Evolutionary conservation across 179 eudicot species (phyloP).

Genomic region (Dionaea muscipula): DNA sequence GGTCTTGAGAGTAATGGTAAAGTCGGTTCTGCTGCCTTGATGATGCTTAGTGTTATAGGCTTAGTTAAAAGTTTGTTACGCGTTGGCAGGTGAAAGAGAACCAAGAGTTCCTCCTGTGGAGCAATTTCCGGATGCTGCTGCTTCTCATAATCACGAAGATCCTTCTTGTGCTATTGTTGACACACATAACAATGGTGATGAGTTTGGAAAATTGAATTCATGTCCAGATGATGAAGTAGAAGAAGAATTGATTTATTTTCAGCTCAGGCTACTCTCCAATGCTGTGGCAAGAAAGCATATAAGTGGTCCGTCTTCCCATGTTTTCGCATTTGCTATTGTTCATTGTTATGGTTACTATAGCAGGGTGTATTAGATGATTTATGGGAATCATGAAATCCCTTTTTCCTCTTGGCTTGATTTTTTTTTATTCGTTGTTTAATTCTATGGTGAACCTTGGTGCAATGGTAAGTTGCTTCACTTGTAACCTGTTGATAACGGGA

Average conservation of each 20-base stretch:
- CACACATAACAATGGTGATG: slow-evolving; percentile 30
- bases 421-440: too few relatives aligned
- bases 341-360: background rate
- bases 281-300: slow-evolving; percentile 41
- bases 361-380: too few relatives aligned
- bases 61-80: slow-evolving; percentile 15
- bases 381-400: background rate
- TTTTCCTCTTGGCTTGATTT: too few relatives aligned
- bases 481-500: too few relatives aligned
- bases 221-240: slow-evolving; percentile 73
- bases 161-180: slow-evolving; percentile 20
- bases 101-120: slow-evolving; percentile 17
- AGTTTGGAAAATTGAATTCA: slow-evolving; percentile 29
- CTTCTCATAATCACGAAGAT: slow-evolving; percentile 20
- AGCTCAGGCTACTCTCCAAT: slow-evolving; percentile 45
- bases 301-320: slow-evolving; percentile 45
- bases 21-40: slow-evolving; percentile 9
- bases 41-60: background rate
- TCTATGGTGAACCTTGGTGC: too few relatives aligned
- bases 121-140: slow-evolving; percentile 26
- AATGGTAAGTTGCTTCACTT: too few relatives aligned
- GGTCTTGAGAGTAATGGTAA: slow-evolving; percentile 33
- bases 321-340: slow-evolving; percentile 2
- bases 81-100: slow-evolving; percentile 29
- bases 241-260: slow-evolving; percentile 69